Base-by-base conservation (phyloP, 2,329 filamentous ascomycete genomes). In the Sporothrix dimorphospora region DNA sequence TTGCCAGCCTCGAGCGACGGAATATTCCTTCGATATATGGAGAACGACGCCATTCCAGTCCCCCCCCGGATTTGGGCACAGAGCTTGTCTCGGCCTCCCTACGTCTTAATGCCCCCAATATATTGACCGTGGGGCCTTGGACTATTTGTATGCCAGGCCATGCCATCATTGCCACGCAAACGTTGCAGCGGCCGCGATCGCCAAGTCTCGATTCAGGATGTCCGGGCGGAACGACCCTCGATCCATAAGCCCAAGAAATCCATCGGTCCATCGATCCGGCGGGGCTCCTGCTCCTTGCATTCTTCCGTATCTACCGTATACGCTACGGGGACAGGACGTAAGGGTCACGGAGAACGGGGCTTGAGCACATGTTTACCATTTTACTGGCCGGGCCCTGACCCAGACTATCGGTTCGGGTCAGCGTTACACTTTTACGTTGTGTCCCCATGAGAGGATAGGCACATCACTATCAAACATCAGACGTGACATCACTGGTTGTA, bases 201-300 rank as follows among this genome's bases (percentile, higher is more conserved):
- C 55, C 55, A 59, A 59, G 55, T 59, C 55, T 38, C 55, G 55
- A 27, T 59, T 59, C 55, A 38, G 30, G 55, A 59, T 34, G 24
- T 11, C 55, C 30, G 55, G 19, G 14, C 55, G 30, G 27, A 38
- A 38, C 27, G 55, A 59, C 27, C 55, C 55, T 53, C 21, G 21
- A 53, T 53, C 49, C 49, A 34, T 30, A 38, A 34, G 16, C 53
- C 53, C 30, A 34, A 34, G 30, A 3, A 34, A 34, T 34, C 30
- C 30, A 7, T 59, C 55, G 27, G 14, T 27, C 12, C 55, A 16
- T 30, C 11, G 12, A 19, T 55, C 53, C 53, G 16, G 30, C 12
- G 24, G 30, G 3, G 30, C 3, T 11, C 27, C 2, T 51, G 49
- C 11, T 51, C 49, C 19, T 21, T 11, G 5, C 21, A 14, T 51